phyloP scores from a whole-genome alignment of 352 stramenopile genomes.

The Globisporangium nunn region DNA sequence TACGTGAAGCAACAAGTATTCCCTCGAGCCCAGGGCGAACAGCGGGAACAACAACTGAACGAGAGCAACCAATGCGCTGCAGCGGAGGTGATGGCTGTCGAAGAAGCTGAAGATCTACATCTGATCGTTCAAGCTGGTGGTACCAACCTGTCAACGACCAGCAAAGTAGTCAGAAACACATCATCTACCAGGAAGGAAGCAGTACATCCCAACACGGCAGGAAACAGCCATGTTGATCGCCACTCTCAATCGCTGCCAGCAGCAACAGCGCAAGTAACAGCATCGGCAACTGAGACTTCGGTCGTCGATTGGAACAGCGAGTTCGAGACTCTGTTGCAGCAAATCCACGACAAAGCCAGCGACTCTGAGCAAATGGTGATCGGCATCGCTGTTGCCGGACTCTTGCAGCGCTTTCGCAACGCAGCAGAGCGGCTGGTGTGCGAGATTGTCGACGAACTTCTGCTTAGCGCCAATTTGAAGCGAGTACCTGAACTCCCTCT shows the following conservation, averaged over 20 bases:
- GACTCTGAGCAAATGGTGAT: not conserved
- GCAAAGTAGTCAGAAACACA: not conserved
- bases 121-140: not conserved
- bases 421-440: slow-evolving; percentile 22
- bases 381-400: slow-evolving; percentile 18
- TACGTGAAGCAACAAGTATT: too few relatives aligned
- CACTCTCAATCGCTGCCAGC: not conserved
- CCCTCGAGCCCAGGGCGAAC: too few relatives aligned
- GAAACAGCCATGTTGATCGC: not conserved
- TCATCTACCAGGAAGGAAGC: not conserved
- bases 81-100: not conserved
- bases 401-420: slow-evolving; percentile 34
- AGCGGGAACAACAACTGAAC: not conserved
- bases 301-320: slow-evolving; percentile 6
- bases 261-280: not conserved
- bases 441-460: slow-evolving; percentile 31
- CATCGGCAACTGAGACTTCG: not conserved
- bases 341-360: not conserved
- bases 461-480: slow-evolving; percentile 17
- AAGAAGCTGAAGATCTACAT: not conserved
- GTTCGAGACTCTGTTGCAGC: not conserved
- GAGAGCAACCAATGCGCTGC: slow-evolving; percentile 1
- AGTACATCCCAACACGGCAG: not conserved
- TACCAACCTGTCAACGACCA: not conserved
- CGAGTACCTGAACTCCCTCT: slow-evolving; percentile 3